Conservation (phyloP, 2,329 filamentous ascomycete species). For the Colletotrichum sp. region DNA sequence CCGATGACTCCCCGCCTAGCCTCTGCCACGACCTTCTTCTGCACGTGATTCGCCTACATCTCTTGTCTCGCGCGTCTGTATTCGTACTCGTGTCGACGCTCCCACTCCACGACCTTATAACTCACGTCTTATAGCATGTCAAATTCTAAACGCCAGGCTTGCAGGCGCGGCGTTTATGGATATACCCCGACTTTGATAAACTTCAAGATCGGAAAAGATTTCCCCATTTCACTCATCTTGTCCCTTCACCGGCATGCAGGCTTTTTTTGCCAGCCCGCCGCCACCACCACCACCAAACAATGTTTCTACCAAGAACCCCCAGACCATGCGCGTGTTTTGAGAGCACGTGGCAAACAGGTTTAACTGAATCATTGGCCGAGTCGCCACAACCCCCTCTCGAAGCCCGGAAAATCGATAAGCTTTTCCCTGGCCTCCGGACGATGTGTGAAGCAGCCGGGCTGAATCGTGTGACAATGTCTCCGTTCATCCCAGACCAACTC, state of each 20-base stretch:
- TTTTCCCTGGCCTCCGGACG: background rate
- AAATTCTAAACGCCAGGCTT: background rate
- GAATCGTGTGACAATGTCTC: background rate
- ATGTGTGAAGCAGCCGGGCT: background rate
- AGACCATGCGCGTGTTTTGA: background rate
- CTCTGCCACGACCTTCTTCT: background rate
- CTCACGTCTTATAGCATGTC: background rate
- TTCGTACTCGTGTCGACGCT: background rate
- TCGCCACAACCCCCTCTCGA: background rate
- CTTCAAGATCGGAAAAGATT: background rate
- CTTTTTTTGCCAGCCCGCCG: background rate
- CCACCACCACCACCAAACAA: background rate
- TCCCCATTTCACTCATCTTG: background rate
- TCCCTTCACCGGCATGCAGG: background rate
- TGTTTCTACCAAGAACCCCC: background rate
- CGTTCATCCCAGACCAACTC: slow-evolving; percentile 5
- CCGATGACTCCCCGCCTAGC: background rate
- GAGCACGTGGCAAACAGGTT: background rate
- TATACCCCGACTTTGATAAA: background rate
- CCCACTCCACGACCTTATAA: background rate
- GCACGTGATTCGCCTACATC: background rate
- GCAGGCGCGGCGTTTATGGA: background rate
- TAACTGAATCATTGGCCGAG: background rate
- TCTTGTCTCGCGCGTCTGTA: background rate
- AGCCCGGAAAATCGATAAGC: background rate